Evolutionary conservation across 225 moss, liverwort and hornwort species (phyloP).

Genomic region (Thuidium tamariscinum): DNA sequence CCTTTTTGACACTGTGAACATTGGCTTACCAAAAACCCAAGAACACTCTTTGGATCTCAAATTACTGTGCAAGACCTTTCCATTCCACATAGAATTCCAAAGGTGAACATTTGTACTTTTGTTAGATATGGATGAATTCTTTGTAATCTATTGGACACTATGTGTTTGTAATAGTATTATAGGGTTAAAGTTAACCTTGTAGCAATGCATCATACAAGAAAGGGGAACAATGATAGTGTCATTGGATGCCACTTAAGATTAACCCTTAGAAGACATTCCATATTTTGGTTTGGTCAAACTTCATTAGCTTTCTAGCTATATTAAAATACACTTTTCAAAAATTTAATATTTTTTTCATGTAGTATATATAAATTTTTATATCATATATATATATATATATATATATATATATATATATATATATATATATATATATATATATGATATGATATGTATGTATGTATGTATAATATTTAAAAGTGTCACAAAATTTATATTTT

Average conservation of each 20-base stretch:
- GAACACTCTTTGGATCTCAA: neutral
- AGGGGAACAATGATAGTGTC: neutral
- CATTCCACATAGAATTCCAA: neutral
- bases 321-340: neutral
- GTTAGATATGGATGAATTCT: neutral
- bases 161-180: accelerated
- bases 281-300: neutral
- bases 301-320: neutral
- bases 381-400: too few species aligned
- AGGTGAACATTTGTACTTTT: neutral
- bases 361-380: too few species aligned
- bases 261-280: too few species aligned
- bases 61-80: too few species aligned
- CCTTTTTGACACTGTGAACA: neutral
- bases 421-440: too few species aligned
- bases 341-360: neutral
- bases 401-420: too few species aligned
- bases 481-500: neutral
- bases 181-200: neutral
- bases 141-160: neutral
- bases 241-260: neutral
- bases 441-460: too few species aligned
- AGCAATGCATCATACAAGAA: neutral
- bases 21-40: neutral
- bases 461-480: too few species aligned